Base-by-base conservation (phyloP, 2,329 filamentous ascomycete genomes). In the Rutstroemia sp. region DNA sequence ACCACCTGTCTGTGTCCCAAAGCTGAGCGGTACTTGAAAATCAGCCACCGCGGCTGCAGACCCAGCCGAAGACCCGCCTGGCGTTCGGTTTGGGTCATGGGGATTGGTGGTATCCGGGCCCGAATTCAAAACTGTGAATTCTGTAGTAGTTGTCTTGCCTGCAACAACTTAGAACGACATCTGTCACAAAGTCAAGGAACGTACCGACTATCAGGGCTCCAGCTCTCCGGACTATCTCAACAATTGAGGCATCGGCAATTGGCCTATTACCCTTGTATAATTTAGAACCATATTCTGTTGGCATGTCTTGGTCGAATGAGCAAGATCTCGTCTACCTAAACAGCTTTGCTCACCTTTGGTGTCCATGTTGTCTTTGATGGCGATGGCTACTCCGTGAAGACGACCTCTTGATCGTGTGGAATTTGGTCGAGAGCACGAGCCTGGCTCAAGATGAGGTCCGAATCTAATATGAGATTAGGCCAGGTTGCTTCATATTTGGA, bases 1-100 rank as follows among this genome's bases (percentile, higher is more conserved):
- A 0, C 84, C 84, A 4, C 78, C 78, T 0, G 83, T 88, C 64
- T 87, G 84, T 0, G 83, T 84, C 0, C 82, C 84, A 0, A 87
- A 68, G 0, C 71, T 77, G 8, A 87, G 61, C 0, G 83, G 80
- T 0, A 76, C 77, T 60, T 87, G 84, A 48, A 78, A 77, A 59
- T 87, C 84, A 5, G 73, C 83, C 0, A 87, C 82, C 0, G 81
- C 82, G 0, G 83, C 82, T 0, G 74, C 84, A 0, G 83, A 86
- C 0, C 84, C 84, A 0, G 82, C 80, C 0, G 82, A 86, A 0
- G 83, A 87, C 48, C 84, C 84, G 0, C 84, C 84, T 0, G 84
- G 83, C 0, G 83, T 86, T 7, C 75, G 73, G 0, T 57, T 57
- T 0, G 69, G 58, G 57, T 76, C 70, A 57, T 79, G 77, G 0